Evolutionary conservation across 768 basidiomycete genomes (phyloP).

Genomic region (Sporobolomyces roseus): DNA sequence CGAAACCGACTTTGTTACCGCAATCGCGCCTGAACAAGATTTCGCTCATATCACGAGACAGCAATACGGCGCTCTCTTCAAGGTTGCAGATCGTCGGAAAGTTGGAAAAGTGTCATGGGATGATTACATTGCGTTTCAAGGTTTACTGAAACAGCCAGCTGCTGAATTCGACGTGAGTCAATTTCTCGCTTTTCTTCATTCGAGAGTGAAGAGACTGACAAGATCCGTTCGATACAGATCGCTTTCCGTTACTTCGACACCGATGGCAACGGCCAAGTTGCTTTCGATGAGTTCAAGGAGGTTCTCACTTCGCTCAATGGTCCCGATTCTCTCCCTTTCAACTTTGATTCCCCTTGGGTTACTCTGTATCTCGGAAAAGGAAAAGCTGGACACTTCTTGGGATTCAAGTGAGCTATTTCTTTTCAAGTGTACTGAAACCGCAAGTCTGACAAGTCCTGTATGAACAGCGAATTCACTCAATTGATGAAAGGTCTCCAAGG

Average conservation of each 20-base stretch:
- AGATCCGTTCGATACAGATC: conserved; percentile 17
- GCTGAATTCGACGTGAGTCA: conserved; percentile 65
- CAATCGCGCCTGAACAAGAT: conserved; percentile 84
- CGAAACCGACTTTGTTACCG: conserved; percentile 83
- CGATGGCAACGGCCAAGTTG: conserved; percentile 85
- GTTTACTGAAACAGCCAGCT: conserved; percentile 84
- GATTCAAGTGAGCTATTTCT: conserved; percentile 39
- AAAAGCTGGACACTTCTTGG: conserved; percentile 57
- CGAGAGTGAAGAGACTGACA: background rate
- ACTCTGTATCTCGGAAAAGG: conserved; percentile 91
- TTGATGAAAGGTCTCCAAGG: conserved; percentile 98
- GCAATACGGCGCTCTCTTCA: conserved; percentile 85
- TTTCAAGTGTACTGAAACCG: background rate
- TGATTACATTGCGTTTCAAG: conserved; percentile 94
- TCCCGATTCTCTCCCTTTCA: conserved; percentile 79
- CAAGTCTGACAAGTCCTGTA: background rate
- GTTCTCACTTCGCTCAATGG: conserved; percentile 78
- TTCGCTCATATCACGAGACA: conserved; percentile 77
- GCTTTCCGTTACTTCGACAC: conserved; percentile 52
- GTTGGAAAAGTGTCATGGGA: conserved; percentile 83
- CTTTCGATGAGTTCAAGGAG: conserved; percentile 89
- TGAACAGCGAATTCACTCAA: conserved; percentile 95
- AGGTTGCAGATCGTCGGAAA: conserved; percentile 73
- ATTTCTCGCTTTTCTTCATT: background rate
- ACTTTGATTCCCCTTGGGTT: conserved; percentile 79